A percentile compares a stretch with the other conserved stretches of the same genome.
Conservation (phyloP, 805 yeast genomes). For the Clavispora fructus region DNA sequence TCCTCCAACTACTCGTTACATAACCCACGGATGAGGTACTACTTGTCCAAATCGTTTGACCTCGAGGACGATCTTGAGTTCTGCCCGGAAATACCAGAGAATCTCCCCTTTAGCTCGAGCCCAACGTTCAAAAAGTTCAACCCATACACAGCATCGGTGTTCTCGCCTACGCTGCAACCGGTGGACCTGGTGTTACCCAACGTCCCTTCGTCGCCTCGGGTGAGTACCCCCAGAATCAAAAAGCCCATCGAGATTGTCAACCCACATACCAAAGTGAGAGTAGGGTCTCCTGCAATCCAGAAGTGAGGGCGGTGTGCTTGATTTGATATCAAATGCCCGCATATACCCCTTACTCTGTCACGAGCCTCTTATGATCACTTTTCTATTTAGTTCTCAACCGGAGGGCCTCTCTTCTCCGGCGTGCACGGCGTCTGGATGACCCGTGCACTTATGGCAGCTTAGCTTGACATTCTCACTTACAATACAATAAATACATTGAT, state of each 20-base stretch:
- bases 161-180: conserved; percentile 40
- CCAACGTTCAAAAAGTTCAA: conserved; percentile 50
- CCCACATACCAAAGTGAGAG: conserved; percentile 55
- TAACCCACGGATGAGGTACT: conserved; percentile 49
- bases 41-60: conserved; percentile 57
- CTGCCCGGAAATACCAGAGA: conserved; percentile 53
- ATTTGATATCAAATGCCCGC: not conserved
- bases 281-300: conserved; percentile 42
- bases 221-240: conserved; percentile 52
- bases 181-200: conserved; percentile 15
- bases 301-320: conserved; percentile 1
- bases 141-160: conserved; percentile 61
- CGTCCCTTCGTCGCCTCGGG: conserved; percentile 34
- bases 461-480: not conserved
- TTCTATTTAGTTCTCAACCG: not conserved
- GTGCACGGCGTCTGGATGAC: not conserved
- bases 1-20: conserved; percentile 34
- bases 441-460: not conserved
- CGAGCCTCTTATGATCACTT: not conserved
- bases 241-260: conserved; percentile 59
- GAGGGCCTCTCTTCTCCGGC: not conserved
- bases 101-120: conserved; percentile 14
- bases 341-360: not conserved
- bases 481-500: not conserved
- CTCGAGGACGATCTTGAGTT: conserved; percentile 60